phyloP scores from a whole-genome alignment of 1,284 basidiomycete genomes.

The Meira nashicola region DNA sequence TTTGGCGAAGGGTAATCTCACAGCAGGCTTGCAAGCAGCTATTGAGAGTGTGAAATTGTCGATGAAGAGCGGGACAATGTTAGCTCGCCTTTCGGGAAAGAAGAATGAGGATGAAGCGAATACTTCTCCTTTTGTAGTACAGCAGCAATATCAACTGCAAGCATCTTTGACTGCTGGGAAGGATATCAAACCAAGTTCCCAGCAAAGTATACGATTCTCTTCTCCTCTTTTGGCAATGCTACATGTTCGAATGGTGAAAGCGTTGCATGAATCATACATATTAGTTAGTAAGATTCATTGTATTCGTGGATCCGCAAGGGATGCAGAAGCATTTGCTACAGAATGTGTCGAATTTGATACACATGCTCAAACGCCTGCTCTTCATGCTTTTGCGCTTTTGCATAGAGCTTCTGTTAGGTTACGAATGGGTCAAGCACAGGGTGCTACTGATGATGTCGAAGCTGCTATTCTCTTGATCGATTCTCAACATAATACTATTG shows the following conservation, averaged over 20 bases:
- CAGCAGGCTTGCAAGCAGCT: background rate
- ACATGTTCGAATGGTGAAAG: background rate
- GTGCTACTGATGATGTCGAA: slow-evolving; percentile 30
- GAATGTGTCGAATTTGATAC: slow-evolving; percentile 39
- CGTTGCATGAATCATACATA: slow-evolving; percentile 17
- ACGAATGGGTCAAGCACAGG: slow-evolving; percentile 22
- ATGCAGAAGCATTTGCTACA: slow-evolving; percentile 38
- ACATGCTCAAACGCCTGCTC: slow-evolving; percentile 21
- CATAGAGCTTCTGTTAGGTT: slow-evolving; percentile 30
- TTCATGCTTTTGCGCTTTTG: slow-evolving; percentile 26
- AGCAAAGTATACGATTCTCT: too few relatives aligned
- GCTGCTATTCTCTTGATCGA: slow-evolving; percentile 26
- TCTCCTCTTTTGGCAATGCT: background rate
- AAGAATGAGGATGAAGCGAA: background rate
- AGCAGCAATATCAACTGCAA: background rate
- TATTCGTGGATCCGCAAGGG: slow-evolving; percentile 36
- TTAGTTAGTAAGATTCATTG: slow-evolving; percentile 29
- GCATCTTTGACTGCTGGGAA: too few relatives aligned
- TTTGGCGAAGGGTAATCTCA: slow-evolving; percentile 1
- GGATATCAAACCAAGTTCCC: too few relatives aligned
- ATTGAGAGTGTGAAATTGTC: background rate
- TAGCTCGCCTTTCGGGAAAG: background rate
- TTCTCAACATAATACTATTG: slow-evolving; percentile 12
- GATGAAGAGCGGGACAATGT: background rate
- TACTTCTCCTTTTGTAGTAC: background rate